phyloP scores from a whole-genome alignment of 2,329 filamentous ascomycete species.

The Pestalotiopsis sp. region DNA sequence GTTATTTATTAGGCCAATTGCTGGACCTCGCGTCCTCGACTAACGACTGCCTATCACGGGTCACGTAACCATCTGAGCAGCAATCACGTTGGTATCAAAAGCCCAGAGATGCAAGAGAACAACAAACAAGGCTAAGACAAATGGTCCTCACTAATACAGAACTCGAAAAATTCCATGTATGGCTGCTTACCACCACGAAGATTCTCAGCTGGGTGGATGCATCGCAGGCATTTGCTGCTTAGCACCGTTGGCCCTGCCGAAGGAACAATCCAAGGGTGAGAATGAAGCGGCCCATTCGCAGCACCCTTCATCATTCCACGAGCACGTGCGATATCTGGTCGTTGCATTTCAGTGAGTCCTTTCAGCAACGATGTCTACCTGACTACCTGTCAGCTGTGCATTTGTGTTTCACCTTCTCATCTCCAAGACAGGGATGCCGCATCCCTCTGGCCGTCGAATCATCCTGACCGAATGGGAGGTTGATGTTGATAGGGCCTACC shows the following conservation, averaged over 20 bases:
- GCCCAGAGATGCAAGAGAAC: neutral
- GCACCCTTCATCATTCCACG: neutral
- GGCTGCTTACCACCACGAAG: no score
- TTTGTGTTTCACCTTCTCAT: neutral
- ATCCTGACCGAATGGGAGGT: neutral
- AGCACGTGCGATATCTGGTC: neutral
- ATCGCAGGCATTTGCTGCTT: neutral
- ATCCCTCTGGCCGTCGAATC: neutral
- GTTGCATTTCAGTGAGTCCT: neutral
- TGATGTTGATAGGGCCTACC: neutral
- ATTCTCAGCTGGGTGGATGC: neutral
- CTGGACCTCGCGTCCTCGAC: neutral
- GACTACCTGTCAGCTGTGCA: neutral
- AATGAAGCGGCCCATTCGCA: neutral
- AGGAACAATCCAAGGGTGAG: neutral
- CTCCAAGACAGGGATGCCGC: neutral
- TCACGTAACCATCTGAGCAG: neutral
- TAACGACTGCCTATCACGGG: neutral
- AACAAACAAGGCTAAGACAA: neutral
- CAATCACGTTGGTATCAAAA: neutral
- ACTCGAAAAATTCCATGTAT: no score
- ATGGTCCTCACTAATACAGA: neutral
- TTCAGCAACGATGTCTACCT: neutral
- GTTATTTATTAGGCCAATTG: neutral
- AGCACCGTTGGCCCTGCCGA: neutral